phyloP scores from a whole-genome alignment of 257 asterid genomes.

The Cinchona pubescens region DNA sequence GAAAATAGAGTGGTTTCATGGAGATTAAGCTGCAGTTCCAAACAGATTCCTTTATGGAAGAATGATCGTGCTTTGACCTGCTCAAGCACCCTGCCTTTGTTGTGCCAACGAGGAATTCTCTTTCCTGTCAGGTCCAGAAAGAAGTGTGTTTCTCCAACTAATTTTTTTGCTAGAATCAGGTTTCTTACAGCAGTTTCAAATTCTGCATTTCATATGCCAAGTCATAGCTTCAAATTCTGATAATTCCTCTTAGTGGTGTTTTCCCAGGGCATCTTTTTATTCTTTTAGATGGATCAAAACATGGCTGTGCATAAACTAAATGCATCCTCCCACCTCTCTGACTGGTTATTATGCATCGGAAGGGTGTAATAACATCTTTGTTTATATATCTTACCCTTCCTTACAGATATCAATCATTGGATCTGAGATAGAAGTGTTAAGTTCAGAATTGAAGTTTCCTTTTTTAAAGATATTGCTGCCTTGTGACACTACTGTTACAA shows the following conservation, averaged over 20 bases:
- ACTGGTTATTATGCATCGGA: not conserved
- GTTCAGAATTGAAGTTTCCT: not conserved
- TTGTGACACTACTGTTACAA: too few relatives aligned
- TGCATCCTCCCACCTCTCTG: not conserved
- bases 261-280: not conserved
- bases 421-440: not conserved
- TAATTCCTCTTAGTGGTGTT: not conserved
- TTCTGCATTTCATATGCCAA: not conserved
- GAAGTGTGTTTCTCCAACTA: not conserved
- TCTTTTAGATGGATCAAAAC: not conserved
- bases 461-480: too few relatives aligned
- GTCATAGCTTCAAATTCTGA: not conserved
- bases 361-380: not conserved
- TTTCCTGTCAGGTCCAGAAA: slow-evolving; percentile 1
- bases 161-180: not conserved
- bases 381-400: not conserved
- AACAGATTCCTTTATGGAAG: slow-evolving; percentile 18
- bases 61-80: slow-evolving; percentile 16
- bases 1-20: slow-evolving; percentile 22
- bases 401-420: not conserved
- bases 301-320: not conserved
- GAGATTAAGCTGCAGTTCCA: slow-evolving; percentile 31
- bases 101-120: not conserved
- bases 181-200: not conserved
- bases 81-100: slow-evolving; percentile 14